Evolutionary conservation across 2,329 filamentous ascomycete species (phyloP).

Genomic region (Leptographium radiaticola): DNA sequence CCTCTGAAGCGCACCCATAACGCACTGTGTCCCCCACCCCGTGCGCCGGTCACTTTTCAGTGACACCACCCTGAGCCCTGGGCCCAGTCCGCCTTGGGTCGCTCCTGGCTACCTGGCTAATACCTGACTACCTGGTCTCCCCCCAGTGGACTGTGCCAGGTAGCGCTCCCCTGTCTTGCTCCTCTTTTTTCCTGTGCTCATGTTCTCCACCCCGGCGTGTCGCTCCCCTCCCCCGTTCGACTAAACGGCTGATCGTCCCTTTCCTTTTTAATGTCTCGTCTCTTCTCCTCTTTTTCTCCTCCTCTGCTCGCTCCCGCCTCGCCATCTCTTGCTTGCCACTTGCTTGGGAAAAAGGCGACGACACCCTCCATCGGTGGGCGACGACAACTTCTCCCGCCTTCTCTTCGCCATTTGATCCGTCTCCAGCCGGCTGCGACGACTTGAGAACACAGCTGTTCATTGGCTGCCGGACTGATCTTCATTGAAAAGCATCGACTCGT

Average conservation of each 20-base stretch:
- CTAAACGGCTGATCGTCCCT: neutral
- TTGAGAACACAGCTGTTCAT: no score
- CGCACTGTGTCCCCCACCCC: neutral
- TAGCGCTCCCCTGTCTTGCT: neutral
- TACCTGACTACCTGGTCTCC: no score
- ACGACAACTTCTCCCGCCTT: neutral
- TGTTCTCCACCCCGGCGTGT: neutral
- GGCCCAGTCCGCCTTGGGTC: no score
- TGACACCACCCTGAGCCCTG: neutral
- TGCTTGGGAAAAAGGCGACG: neutral
- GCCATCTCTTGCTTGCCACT: neutral
- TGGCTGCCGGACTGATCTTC: no score
- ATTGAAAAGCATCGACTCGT: no score
- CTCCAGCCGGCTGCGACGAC: no score
- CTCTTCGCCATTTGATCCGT: neutral
- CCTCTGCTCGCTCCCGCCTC: neutral
- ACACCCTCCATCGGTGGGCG: neutral
- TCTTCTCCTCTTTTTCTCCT: neutral
- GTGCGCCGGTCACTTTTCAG: neutral
- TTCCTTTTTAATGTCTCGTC: neutral
- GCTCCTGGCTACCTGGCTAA: neutral
- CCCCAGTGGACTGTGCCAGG: neutral
- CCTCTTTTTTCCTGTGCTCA: neutral
- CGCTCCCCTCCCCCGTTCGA: neutral
- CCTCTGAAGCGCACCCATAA: neutral